These are phyloP conservation scores for Rusavskia elegans DNA, from an alignment of 495 filamentous ascomycete species.

Conservation along the genomic window DNA sequence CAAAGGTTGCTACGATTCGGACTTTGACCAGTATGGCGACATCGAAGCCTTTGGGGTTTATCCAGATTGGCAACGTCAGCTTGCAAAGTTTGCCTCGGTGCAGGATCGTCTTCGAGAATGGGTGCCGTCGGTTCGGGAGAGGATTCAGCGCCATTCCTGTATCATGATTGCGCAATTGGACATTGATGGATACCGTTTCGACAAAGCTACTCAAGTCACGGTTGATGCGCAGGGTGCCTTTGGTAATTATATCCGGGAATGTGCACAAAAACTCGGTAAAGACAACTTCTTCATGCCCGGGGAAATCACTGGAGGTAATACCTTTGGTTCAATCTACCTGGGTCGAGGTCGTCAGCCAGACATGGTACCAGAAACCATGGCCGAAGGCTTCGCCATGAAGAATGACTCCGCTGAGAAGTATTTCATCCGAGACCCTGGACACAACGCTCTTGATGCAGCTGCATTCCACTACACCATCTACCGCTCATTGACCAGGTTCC, in stretches of 20 bases:
- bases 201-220: constrained; percentile 52
- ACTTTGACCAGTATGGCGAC: constrained; percentile 58
- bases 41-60: constrained; percentile 53
- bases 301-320: constrained; percentile 50
- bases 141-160: constrained; percentile 49
- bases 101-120: constrained; percentile 64
- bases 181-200: constrained; percentile 54
- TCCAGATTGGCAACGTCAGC: constrained; percentile 50
- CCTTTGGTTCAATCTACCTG: constrained; percentile 47
- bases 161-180: constrained; percentile 48
- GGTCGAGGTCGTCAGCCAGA: constrained; percentile 50
- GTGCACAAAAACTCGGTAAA: constrained; percentile 40
- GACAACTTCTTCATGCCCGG: constrained; percentile 49
- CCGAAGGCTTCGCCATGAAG: constrained; percentile 30
- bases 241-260: constrained; percentile 35
- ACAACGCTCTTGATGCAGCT: constrained; percentile 45
- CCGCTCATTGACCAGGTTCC: constrained; percentile 46
- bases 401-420: constrained; percentile 27
- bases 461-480: constrained; percentile 65
- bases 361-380: constrained; percentile 29
- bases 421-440: constrained; percentile 40
- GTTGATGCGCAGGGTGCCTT: constrained; percentile 47
- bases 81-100: constrained; percentile 59
- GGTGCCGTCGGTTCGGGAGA: constrained; percentile 41
- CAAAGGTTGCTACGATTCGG: constrained; percentile 49